Evolutionary conservation across 202 grass and related monocot genomes (phyloP), one percentile per base, ranked within the genome.

Genomic region (Dendrocalamus latiflorus): DNA sequence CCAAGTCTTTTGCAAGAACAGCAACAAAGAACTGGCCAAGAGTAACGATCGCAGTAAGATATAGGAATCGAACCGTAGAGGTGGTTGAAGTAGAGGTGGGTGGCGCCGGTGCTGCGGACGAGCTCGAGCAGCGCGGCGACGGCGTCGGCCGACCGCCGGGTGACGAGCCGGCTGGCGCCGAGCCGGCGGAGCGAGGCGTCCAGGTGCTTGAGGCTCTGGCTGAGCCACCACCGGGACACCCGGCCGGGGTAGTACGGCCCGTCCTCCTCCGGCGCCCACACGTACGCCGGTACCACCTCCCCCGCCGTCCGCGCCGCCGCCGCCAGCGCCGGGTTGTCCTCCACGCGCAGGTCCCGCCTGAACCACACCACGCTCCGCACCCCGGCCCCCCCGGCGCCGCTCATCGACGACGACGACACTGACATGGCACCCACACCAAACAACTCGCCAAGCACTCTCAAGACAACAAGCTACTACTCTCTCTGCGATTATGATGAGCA

Each of bases 201-300:
- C 28, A 98, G 93, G 42, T 98, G 95, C 69, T 77, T 74, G 85
- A 98, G 92, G 83, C 93, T 95, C 80, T 98, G 85, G 83, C 86
- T 88, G 48, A 98, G 89, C 95, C 95, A 95, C 95, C 95, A 95
- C 38, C 95, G 84, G 57, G 95, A 98, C 69, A 98, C 95, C 74
- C 95, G 74, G 25, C 95, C 95, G 5, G 95, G 93, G 85, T 87
- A 98, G 74, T 9, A 98, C 8, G 83, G 65, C 49, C 87, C 95
- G 55, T 98, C 95, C 86, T 98, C 95, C 87, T 98, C 93, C 1
- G 95, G 93, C 11, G 95, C 87, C 95, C 95, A 93, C 21, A 98
- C 76, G 69, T 88, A 98, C 18, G 83, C 89, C 11, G 89, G 71
- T 65, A 98, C 88, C 28, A 98, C 95, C 62, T 93, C 89, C 38